Evolutionary conservation across 2,329 filamentous ascomycete species (phyloP).

Genomic region (Aspergillus texensis): DNA sequence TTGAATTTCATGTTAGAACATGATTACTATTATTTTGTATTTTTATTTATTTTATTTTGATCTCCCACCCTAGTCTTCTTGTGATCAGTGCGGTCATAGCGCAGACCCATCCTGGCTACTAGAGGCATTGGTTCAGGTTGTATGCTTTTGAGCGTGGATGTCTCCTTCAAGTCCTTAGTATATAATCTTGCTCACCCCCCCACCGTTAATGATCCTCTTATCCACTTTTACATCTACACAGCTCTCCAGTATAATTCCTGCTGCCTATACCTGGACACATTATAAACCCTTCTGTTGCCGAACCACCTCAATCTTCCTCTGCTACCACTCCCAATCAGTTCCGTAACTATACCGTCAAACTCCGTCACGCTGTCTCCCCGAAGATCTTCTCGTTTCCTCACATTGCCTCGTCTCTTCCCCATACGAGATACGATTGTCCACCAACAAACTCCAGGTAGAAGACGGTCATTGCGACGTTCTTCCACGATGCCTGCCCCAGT

Average conservation of each 20-base stretch:
- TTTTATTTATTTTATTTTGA: neutral
- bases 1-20: neutral
- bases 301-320: conserved; percentile 6
- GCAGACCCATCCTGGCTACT: neutral
- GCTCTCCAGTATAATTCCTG: neutral
- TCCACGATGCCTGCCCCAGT: conserved; percentile 36
- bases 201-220: neutral
- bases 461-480: conserved; percentile 25
- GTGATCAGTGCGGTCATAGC: conserved; percentile 26
- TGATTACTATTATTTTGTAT: neutral
- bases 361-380: conserved; percentile 35
- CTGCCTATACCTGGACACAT: neutral
- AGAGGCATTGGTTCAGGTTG: neutral
- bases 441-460: conserved; percentile 18
- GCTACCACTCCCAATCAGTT: neutral
- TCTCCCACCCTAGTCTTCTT: conserved; percentile 6
- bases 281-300: neutral
- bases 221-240: neutral
- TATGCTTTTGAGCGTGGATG: conserved; percentile 15
- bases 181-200: conserved; percentile 8
- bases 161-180: conserved; percentile 11
- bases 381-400: conserved; percentile 26
- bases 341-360: neutral
- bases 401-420: conserved; percentile 20
- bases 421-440: conserved; percentile 24